Evolutionary conservation across 2,329 filamentous ascomycete species (phyloP), one percentile per base, ranked within the genome.

Genomic region (Ilyonectria destructans): DNA sequence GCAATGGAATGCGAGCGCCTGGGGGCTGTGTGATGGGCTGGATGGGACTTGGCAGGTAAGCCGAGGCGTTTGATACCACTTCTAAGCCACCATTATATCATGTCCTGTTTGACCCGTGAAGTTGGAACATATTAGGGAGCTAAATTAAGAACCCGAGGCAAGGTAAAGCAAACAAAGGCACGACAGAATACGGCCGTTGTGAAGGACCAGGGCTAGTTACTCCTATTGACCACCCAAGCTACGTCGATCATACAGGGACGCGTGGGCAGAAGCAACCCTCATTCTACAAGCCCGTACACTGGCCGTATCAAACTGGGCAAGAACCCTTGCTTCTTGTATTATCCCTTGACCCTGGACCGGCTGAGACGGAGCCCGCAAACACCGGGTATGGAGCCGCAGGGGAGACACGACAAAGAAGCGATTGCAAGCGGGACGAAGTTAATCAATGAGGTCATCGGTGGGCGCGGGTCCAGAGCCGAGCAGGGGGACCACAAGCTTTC

Each of bases 361-460:
- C 31, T 65, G 62, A 60, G 40, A 60, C 57, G 57, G 62, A 56
- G 29, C 40, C 59, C 51, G 52, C 51, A 49, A 51, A 55, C 43
- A 48, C 57, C 57, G 35, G 46, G n/a, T 13, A 29, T 35, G 51
- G 52, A 23, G 35, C 29, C 43, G 26, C 35, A 48, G 49, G 40
- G 46, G 19, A 60, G 48, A 59, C 48, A 43, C 59, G 52, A 49
- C 46, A 54, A 56, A 51, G 52, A 56, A 29, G 21, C 45, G n/a
- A 33, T 52, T 51, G 26, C 35, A 52, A 55, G 33, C 51, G 23
- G 35, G 49, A 56, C 49, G 51, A 55, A 43, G 58, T 49, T 37
- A 65, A 52, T 55, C 59, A 52, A 68, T 63, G 61, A 73, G 59
- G 61, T 59, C 66, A 59, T 68, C 58, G 29, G 33, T 13, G 55